Evolutionary conservation across 345 rosid species (phyloP), one percentile per base, ranked within the genome.

Genomic region (Gossypium anomalum): DNA sequence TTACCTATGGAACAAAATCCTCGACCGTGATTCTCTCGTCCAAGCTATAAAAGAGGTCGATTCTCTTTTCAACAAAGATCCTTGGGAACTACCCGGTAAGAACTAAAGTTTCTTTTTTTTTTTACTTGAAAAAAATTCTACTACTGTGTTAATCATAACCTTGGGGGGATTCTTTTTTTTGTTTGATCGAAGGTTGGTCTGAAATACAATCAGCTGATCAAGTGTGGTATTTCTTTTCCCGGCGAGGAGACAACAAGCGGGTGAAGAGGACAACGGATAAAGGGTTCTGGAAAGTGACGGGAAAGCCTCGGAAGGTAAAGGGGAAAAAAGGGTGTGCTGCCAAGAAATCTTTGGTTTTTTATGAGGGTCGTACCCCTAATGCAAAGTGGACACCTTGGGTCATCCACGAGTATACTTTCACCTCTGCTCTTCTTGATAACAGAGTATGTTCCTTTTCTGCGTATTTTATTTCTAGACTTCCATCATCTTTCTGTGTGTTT

Each of bases 381-480:
- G 70, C 62, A 27, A 52, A 43, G 13, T 9, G 65, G 75, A 77
- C 79, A 7, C 51, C 48, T 27, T 77, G 79, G 79, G 60, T 77
- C 53, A 70, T 77, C 13, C 75, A 77, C 13, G 79, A 77, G 55
- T 70, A 73, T n/a, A 59, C 17, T 29, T 61, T 44, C 20, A 72
- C 75, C 43, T 29, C 68, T 0, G 17, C 72, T 27, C 4, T 27
- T 17, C 25, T 17, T 27, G 45, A 69, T 4, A 69, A 69, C 60
- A 69, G 27, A 69, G 72, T 69, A 27, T 69, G 59, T 17, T 49
- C 22, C 22, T 56, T 49, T 51, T 68, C 41, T 68, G 22, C n/a
- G 20, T 4, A 44, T 19, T 17, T 65, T 65, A 43, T 10, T 64
- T 64, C 4, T 29, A 29, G 13, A 34, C 8, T 62, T 62, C 11